Conservation (phyloP, 352 stramenopile genomes). For the Globisporangium orthogonon region DNA sequence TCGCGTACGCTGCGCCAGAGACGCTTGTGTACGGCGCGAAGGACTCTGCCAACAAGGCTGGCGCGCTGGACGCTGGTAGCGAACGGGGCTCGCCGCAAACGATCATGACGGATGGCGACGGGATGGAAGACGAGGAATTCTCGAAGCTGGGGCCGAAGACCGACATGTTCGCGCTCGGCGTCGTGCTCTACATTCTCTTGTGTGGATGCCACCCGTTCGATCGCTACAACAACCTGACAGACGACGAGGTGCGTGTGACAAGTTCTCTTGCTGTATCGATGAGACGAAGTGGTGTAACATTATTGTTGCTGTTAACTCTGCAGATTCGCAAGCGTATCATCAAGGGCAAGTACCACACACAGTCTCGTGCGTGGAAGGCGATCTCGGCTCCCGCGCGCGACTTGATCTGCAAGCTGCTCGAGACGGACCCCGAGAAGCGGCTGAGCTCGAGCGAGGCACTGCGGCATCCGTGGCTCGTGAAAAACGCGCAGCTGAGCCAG, state of each 20-base stretch:
- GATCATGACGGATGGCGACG: conserved; percentile 12
- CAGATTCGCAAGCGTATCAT: conserved; percentile 78
- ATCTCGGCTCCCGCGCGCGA: conserved; percentile 62
- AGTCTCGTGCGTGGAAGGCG: conserved; percentile 65
- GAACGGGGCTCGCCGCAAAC: conserved; percentile 2
- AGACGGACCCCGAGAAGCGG: conserved; percentile 52
- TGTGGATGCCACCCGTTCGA: conserved; percentile 82
- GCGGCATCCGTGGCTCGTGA: conserved; percentile 62
- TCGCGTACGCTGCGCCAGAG: conserved; percentile 71
- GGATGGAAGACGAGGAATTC: conserved; percentile 26
- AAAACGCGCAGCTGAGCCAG: conserved; percentile 43
- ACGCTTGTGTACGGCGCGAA: conserved; percentile 44
- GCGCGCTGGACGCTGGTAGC: neutral
- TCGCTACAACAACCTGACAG: conserved; percentile 79
- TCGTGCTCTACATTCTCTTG: conserved; percentile 83
- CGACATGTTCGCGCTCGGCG: conserved; percentile 79
- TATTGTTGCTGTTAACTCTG: neutral
- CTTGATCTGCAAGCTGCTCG: conserved; percentile 67
- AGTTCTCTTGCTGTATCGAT: neutral
- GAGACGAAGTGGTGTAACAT: too few relatives aligned
- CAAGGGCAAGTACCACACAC: conserved; percentile 65
- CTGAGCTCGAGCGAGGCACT: conserved; percentile 64
- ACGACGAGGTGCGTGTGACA: conserved; percentile 50
- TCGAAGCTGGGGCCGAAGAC: conserved; percentile 56
- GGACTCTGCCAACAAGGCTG: conserved; percentile 4